Evolutionary conservation across 2,329 filamentous ascomycete genomes (phyloP).

Genomic region (Westerdykella ornata): DNA sequence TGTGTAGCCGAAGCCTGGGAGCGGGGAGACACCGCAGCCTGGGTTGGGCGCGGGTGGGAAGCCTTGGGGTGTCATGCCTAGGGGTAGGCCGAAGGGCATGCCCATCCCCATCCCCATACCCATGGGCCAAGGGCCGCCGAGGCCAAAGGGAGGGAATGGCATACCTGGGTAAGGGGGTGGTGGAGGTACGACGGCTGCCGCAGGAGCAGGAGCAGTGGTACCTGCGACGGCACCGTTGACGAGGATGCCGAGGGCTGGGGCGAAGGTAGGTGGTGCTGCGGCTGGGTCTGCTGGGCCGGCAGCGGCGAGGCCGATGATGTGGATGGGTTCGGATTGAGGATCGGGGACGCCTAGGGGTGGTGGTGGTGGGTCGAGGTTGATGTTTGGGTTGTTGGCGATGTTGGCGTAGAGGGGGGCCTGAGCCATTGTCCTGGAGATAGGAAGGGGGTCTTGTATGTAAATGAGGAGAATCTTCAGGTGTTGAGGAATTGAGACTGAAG

Average conservation of each 20-base stretch:
- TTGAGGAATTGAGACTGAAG: no score
- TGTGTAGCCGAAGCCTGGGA: conserved; percentile 19
- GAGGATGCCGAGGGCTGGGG: background rate
- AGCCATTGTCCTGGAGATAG: background rate
- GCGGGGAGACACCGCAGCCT: conserved; percentile 18
- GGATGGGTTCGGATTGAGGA: conserved; percentile 5
- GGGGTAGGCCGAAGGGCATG: background rate
- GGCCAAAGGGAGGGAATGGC: conserved; percentile 14
- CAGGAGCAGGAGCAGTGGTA: conserved; percentile 8
- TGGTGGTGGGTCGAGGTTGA: conserved; percentile 29
- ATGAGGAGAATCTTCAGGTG: no score
- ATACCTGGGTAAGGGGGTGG: conserved; percentile 6
- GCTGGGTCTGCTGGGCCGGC: conserved; percentile 1
- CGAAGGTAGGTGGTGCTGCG: background rate
- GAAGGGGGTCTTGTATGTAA: no score
- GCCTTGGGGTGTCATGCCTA: conserved; percentile 15
- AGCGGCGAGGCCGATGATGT: conserved; percentile 3
- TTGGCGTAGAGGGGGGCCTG: conserved; percentile 24
- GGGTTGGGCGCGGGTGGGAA: conserved; percentile 21
- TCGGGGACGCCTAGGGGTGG: conserved; percentile 14
- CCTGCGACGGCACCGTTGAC: conserved; percentile 10
- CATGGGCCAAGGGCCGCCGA: conserved; percentile 22
- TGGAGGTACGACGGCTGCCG: conserved; percentile 1
- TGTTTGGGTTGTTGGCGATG: conserved; percentile 31
- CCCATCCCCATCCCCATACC: background rate